Conservation (phyloP, 441 rosid species). For the Gossypium schwendimanii region DNA sequence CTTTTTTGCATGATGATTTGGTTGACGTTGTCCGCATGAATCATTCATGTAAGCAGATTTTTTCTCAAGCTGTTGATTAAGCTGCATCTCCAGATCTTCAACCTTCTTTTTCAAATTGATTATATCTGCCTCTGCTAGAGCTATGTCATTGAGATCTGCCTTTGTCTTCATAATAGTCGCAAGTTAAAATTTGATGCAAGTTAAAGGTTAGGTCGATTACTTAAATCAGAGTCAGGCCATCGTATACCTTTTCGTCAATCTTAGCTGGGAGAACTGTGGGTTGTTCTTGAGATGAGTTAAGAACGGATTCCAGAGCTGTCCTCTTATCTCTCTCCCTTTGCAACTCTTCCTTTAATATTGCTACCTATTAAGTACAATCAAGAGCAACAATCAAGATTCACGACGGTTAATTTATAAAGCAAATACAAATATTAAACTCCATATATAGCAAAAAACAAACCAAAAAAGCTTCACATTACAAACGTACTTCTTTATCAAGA, state of each 20-base stretch:
- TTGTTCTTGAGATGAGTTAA: constrained; percentile 40
- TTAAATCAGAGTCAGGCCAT: constrained; percentile 20
- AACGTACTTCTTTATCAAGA: constrained; percentile 74
- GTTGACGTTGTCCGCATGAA: constrained; percentile 21
- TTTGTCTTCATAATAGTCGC: constrained; percentile 39
- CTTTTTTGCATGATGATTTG: constrained; percentile 35
- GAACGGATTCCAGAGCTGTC: constrained; percentile 58
- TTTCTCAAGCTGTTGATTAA: constrained; percentile 40
- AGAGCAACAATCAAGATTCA: constrained; percentile 3
- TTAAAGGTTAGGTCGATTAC: constrained; percentile 13
- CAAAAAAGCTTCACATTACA: neutral
- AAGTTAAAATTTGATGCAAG: constrained; percentile 22
- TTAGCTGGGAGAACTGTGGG: constrained; percentile 27
- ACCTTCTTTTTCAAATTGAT: constrained; percentile 52
- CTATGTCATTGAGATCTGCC: constrained; percentile 60
- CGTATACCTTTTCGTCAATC: constrained; percentile 52
- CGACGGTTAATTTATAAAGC: neutral
- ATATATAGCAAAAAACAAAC: neutral
- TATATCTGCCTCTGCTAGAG: constrained; percentile 56
- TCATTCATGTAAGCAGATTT: constrained; percentile 25
- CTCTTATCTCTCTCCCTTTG: constrained; percentile 67
- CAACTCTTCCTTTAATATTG: constrained; percentile 75
- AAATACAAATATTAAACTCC: neutral
- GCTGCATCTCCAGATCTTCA: constrained; percentile 55
- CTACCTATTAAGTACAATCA: constrained; percentile 39